phyloP scores from a whole-genome alignment of 805 yeast species.

The Cyberlindnera mrakii region DNA sequence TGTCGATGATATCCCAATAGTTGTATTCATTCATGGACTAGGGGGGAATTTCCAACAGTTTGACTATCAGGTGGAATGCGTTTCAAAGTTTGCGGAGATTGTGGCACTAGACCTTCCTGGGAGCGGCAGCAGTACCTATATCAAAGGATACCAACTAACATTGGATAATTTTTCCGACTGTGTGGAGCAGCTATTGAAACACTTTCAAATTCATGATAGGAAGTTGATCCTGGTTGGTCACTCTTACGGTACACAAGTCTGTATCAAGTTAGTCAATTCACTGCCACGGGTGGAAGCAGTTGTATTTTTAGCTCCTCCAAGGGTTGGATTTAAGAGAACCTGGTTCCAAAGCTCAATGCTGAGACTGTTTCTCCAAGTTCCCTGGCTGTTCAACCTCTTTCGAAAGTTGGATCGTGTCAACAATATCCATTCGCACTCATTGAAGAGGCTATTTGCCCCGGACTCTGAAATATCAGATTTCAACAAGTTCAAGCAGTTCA shows the following conservation, averaged over 20 bases:
- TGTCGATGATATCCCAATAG: slow-evolving; percentile 37
- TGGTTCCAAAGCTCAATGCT: slow-evolving; percentile 2
- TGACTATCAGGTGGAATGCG: slow-evolving; percentile 55
- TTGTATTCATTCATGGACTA: slow-evolving; percentile 75
- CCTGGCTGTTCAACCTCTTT: slow-evolving; percentile 15
- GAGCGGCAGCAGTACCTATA: slow-evolving; percentile 44
- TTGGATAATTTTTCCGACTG: slow-evolving; percentile 14
- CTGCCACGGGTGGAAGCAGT: slow-evolving; percentile 7
- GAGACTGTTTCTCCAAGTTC: slow-evolving; percentile 3
- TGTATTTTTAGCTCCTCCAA: slow-evolving; percentile 46
- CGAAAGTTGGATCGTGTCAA: slow-evolving; percentile 22
- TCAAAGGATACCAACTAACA: slow-evolving; percentile 7
- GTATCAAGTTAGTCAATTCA: slow-evolving; percentile 32
- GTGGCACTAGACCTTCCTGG: slow-evolving; percentile 83
- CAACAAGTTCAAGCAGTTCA: slow-evolving; percentile 22
- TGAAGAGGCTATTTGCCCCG: slow-evolving; percentile 14
- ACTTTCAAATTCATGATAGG: slow-evolving; percentile 3
- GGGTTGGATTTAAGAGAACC: slow-evolving; percentile 10
- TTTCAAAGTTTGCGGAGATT: slow-evolving; percentile 52
- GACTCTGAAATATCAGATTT: slow-evolving; percentile 9
- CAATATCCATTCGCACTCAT: slow-evolving; percentile 17
- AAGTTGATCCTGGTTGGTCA: slow-evolving; percentile 52
- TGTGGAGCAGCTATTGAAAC: slow-evolving; percentile 7
- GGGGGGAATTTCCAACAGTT: slow-evolving; percentile 90
- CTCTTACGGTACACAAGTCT: slow-evolving; percentile 64